A percentile compares a stretch with the other conserved stretches of the same genome.
Conservation (phyloP, 2,329 filamentous ascomycete species). For the Penicillium sp. region DNA sequence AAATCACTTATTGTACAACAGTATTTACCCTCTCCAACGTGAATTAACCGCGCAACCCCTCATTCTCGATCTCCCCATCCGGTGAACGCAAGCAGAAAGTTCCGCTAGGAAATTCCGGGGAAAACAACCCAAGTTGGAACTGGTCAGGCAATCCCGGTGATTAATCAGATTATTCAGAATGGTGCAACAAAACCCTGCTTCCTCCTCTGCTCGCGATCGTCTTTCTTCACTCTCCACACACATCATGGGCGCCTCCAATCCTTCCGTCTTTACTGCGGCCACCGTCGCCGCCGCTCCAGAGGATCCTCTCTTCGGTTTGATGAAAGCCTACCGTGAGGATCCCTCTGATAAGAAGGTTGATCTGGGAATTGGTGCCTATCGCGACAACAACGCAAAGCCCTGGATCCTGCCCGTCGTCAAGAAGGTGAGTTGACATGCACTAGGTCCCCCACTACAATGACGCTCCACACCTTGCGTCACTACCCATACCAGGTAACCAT, state of each 20-base stretch:
- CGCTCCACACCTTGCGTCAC: not conserved
- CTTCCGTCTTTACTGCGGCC: constrained; percentile 74
- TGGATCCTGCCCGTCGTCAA: constrained; percentile 97
- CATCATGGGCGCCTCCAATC: constrained; percentile 64
- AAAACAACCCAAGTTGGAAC: not conserved
- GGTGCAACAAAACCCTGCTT: constrained; percentile 19
- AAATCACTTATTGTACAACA: too few species aligned
- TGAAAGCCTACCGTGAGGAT: constrained; percentile 85
- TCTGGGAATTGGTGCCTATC: constrained; percentile 91
- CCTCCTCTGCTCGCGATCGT: constrained; percentile 33
- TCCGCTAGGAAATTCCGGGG: constrained; percentile 30
- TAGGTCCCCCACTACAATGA: not conserved
- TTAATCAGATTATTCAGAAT: constrained; percentile 18
- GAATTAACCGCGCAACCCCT: constrained; percentile 23
- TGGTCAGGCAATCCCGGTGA: not conserved
- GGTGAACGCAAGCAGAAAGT: constrained; percentile 43
- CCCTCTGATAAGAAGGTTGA: constrained; percentile 81
- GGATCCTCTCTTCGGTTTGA: constrained; percentile 91
- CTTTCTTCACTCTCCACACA: constrained; percentile 54
- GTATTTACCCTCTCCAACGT: not conserved
- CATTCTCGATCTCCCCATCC: constrained; percentile 28
- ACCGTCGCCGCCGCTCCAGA: constrained; percentile 88
- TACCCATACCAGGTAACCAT: constrained; percentile 6
- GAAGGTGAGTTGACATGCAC: constrained; percentile 70
- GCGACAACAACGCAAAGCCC: constrained; percentile 92